Evolutionary conservation across 2,329 filamentous ascomycete genomes (phyloP).

Genomic region (Cadophora malorum): DNA sequence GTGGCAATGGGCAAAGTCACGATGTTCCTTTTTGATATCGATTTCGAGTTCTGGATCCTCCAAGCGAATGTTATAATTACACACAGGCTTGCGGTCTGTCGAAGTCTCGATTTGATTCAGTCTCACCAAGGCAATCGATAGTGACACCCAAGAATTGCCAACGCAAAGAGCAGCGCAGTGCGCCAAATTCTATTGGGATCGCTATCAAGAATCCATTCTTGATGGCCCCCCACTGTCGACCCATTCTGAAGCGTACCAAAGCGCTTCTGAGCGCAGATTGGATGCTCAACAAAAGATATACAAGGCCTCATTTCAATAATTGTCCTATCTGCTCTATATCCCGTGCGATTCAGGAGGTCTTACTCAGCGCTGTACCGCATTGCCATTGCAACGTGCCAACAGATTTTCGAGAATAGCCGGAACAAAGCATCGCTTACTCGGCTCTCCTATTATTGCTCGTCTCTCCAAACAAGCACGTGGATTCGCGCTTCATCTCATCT

Average conservation of each 20-base stretch:
- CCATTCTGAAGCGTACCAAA: slow-evolving; percentile 12
- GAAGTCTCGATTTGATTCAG: not conserved
- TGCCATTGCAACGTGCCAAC: slow-evolving; percentile 1
- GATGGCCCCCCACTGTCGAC: slow-evolving; percentile 4
- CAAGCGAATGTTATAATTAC: not conserved
- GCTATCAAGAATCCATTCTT: not conserved
- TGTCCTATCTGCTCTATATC: not conserved
- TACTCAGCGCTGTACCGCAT: slow-evolving; percentile 8
- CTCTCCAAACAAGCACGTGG: not conserved
- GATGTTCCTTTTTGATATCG: slow-evolving; percentile 20
- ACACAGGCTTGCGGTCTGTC: not conserved
- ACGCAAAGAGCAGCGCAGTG: not conserved
- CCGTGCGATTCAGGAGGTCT: not conserved
- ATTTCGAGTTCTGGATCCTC: slow-evolving; percentile 4
- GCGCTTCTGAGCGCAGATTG: slow-evolving; percentile 10
- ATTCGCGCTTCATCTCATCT: not conserved
- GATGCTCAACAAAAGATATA: not conserved
- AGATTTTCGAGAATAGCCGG: not conserved
- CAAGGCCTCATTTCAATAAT: slow-evolving; percentile 6
- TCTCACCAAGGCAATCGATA: not conserved
- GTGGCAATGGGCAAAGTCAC: slow-evolving; percentile 7
- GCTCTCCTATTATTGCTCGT: not conserved
- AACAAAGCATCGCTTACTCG: not conserved
- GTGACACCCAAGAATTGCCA: slow-evolving; percentile 1
- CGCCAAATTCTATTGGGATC: not conserved